Evolutionary conservation across 2,329 filamentous ascomycete genomes (phyloP).

Genomic region (Penicillium sp.): DNA sequence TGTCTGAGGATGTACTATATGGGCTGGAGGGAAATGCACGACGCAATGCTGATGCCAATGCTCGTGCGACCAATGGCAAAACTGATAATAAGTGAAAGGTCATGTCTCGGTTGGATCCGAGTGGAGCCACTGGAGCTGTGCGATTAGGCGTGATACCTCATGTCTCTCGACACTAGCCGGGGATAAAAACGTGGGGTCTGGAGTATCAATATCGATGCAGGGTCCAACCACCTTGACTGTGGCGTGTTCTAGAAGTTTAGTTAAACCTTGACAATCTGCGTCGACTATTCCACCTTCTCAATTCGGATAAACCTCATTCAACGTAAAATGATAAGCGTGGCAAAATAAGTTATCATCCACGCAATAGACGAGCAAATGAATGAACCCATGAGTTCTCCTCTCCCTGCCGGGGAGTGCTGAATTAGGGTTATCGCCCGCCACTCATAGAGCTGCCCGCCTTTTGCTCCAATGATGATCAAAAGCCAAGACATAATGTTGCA

Average conservation of each 20-base stretch:
- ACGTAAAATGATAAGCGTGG: not conserved
- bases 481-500: constrained; percentile 30
- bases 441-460: constrained; percentile 15
- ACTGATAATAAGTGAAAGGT: not conserved
- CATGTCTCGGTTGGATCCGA: not conserved
- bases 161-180: not conserved
- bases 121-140: not conserved
- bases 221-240: not conserved
- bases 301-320: not conserved
- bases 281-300: not conserved
- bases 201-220: not conserved
- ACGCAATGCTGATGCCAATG: constrained; percentile 19
- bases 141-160: not conserved
- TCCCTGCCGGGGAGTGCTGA: not conserved
- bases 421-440: constrained; percentile 7
- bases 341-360: not conserved
- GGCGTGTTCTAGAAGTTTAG: constrained; percentile 1
- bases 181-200: not conserved
- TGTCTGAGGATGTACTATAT: constrained; percentile 38
- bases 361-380: not conserved
- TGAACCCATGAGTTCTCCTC: not conserved
- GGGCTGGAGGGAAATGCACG: constrained; percentile 46
- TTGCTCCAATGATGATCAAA: constrained; percentile 1
- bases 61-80: not conserved
- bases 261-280: not conserved